These are phyloP conservation scores for Naganishia cerealis DNA, from an alignment of 1,284 basidiomycete species.

Conservation along the genomic window DNA sequence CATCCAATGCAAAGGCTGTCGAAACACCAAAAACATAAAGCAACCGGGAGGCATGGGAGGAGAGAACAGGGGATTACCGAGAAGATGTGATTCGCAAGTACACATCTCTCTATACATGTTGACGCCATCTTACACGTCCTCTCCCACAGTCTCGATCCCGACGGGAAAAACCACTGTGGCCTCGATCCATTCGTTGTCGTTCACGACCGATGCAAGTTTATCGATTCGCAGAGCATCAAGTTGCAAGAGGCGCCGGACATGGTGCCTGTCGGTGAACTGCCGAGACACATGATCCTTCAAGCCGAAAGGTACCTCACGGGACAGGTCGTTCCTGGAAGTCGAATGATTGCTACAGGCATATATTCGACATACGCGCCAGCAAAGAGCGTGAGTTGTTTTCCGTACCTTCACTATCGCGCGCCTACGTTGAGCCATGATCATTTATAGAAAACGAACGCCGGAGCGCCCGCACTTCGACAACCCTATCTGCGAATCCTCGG, in stretches of 20 bases:
- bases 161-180: conserved; percentile 86
- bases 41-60: conserved; percentile 83
- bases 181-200: conserved; percentile 95
- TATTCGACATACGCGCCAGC: conserved; percentile 89
- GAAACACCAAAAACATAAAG: conserved; percentile 74
- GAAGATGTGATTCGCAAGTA: conserved; percentile 72
- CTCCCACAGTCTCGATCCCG: conserved; percentile 59
- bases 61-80: conserved; percentile 75
- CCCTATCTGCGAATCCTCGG: conserved; percentile 93
- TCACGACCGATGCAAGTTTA: conserved; percentile 90
- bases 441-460: conserved; percentile 64
- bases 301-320: conserved; percentile 86
- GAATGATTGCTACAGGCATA: conserved; percentile 92
- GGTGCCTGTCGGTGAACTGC: conserved; percentile 98
- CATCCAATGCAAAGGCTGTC: conserved; percentile 89
- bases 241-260: conserved; percentile 98
- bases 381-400: conserved; percentile 65
- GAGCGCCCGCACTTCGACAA: conserved; percentile 80
- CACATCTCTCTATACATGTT: neutral
- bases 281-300: conserved; percentile 90
- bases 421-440: conserved; percentile 7
- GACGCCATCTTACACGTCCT: conserved; percentile 33
- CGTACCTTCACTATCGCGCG: conserved; percentile 4
- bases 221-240: conserved; percentile 95
- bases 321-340: conserved; percentile 88